These are phyloP conservation scores for Botrytis squamosa DNA, from an alignment of 2,329 filamentous ascomycete genomes.

Conservation along the genomic window DNA sequence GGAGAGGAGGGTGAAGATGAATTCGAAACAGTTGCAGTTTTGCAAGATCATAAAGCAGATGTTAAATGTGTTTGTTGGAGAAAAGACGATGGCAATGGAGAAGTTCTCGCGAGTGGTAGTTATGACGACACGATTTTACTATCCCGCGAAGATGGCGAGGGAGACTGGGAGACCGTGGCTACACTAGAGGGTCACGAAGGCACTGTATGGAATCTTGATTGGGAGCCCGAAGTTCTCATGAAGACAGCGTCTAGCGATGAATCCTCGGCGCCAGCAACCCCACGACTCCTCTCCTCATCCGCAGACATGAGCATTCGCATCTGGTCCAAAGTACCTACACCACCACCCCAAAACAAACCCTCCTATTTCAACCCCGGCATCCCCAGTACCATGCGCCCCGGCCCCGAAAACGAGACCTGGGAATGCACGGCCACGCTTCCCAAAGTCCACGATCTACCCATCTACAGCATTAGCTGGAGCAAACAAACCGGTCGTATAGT, in stretches of 20 bases:
- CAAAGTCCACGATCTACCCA: conserved; percentile 69
- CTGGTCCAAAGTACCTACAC: conserved; percentile 60
- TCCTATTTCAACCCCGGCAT: conserved; percentile 53
- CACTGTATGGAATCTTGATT: conserved; percentile 89
- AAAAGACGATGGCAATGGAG: conserved; percentile 61
- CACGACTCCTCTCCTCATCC: conserved; percentile 74
- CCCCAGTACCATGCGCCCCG: conserved; percentile 84
- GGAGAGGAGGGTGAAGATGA: conserved; percentile 79
- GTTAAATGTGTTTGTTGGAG: conserved; percentile 96
- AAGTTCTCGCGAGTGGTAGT: conserved; percentile 83
- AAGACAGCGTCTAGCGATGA: conserved; percentile 36
- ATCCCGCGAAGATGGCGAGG: conserved; percentile 80
- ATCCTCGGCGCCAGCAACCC: conserved; percentile 46
- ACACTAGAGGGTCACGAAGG: conserved; percentile 76
- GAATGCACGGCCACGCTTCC: conserved; percentile 74
- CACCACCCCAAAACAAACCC: conserved; percentile 34
- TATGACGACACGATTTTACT: conserved; percentile 91
- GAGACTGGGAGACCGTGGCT: conserved; percentile 87
- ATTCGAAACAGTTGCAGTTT: conserved; percentile 92
- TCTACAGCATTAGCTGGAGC: conserved; percentile 88
- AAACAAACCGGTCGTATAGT: conserved; percentile 71
- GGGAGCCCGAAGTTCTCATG: conserved; percentile 49
- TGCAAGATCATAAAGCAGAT: conserved; percentile 92
- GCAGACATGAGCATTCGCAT: conserved; percentile 78
- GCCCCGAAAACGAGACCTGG: conserved; percentile 78